Evolutionary conservation across 2,329 filamentous ascomycete species (phyloP), one percentile per base, ranked within the genome.

Genomic region (Xylaria digitata): DNA sequence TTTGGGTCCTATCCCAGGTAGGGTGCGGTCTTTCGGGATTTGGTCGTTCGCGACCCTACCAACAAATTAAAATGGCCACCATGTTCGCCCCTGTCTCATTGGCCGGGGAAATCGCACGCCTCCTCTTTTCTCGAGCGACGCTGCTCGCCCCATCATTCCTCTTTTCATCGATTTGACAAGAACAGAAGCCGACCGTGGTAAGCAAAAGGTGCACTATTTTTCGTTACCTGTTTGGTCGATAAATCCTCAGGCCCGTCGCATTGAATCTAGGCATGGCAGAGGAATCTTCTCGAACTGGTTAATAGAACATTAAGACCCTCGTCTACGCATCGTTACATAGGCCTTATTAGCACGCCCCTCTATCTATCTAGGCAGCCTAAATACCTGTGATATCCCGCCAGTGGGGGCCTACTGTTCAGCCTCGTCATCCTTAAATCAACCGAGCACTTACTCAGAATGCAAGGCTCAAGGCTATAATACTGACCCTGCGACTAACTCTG

Each of bases 21-120:
- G 45, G 61, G 61, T 66, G 67, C 71, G 71, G 72, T 70, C 70
- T 71, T 57, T 75, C 74, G 74, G 74, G 74, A 75, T 75, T 75
- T 75, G 74, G 65, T 63, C 61, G 67, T 43, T 65, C 46, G 30
- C 42, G 67, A 70, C 66, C 71, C 66, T 59, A 62, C 55, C 70
- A 64, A 52, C 54, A 62, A 67, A 54, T 65, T 49, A 57, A 42
- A 60, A 45, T 43, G 59, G 54, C 55, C 65, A 62, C 58, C 53
- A 37, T 32, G 45, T 15, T 45, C 32, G 17, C 49, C 63, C 63
- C 45, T 30, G 46, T 70, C 67, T 50, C 30, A 75, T 75, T 75
- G 74, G 74, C 55, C 46, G n/a, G 50, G 52, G 66, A 60, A 58
- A 73, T 65, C 72, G 72, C 70, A 68, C 71, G 72, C 71, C 71